Evolutionary conservation across 257 asterid species (phyloP).

Genomic region (Rhazya stricta): DNA sequence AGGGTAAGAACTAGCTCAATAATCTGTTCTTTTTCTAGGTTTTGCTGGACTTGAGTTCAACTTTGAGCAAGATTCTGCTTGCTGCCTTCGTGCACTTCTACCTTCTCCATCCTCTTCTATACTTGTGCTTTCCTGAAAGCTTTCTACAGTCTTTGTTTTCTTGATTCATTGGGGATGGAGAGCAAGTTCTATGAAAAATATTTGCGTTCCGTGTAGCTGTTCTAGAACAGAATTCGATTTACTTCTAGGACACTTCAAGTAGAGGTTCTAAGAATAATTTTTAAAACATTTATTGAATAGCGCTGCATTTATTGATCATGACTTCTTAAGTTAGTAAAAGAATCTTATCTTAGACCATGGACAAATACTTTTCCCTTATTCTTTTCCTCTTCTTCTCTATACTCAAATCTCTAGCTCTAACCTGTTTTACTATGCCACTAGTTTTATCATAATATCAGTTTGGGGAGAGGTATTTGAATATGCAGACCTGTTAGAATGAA

Average conservation of each 20-base stretch:
- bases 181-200: background rate
- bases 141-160: background rate
- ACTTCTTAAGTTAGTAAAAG: background rate
- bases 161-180: background rate
- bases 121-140: background rate
- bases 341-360: background rate
- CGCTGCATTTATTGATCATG: no score
- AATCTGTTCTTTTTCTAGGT: background rate
- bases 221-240: background rate
- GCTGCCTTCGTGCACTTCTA: background rate
- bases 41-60: background rate
- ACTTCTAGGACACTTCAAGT: background rate
- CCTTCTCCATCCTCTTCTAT: background rate
- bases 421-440: background rate
- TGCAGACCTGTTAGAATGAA: background rate
- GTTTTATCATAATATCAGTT: background rate
- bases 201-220: background rate
- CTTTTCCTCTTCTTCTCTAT: background rate
- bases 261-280: background rate
- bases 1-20: slow-evolving; percentile 50
- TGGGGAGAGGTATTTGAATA: background rate
- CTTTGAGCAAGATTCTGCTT: background rate
- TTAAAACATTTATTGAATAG: no score
- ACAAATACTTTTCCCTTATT: background rate
- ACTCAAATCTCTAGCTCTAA: no score